Evolutionary conservation across 2,329 filamentous ascomycete species (phyloP).

Genomic region (Cordyceps cicadae): DNA sequence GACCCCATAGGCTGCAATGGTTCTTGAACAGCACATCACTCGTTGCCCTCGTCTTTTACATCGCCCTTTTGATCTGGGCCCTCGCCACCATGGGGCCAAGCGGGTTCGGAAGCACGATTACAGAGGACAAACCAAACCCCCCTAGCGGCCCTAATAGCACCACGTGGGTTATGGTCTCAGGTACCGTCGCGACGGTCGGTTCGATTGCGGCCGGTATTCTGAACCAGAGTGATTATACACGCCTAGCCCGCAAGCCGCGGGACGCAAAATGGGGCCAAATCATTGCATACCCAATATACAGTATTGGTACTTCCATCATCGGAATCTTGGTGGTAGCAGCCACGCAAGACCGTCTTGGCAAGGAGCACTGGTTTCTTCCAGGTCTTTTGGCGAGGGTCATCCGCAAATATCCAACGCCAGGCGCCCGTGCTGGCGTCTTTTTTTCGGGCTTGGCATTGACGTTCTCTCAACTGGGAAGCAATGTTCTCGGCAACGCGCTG

Average conservation of each 20-base stretch:
- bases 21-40: conserved; percentile 34
- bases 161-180: conserved; percentile 30
- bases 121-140: conserved; percentile 16
- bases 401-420: conserved; percentile 22
- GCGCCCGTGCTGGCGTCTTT: conserved; percentile 29
- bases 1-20: conserved; percentile 33
- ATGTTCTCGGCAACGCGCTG: conserved; percentile 29
- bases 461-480: conserved; percentile 30
- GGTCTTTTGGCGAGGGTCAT: conserved; percentile 26
- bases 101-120: conserved; percentile 30
- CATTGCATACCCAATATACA: conserved; percentile 28
- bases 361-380: conserved; percentile 31
- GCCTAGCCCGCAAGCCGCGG: conserved; percentile 23
- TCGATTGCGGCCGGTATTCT: conserved; percentile 31
- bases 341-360: conserved; percentile 28
- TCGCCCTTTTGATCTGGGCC: conserved; percentile 36
- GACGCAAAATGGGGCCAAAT: conserved; percentile 29
- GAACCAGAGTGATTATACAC: conserved; percentile 32
- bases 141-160: conserved; percentile 24
- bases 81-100: conserved; percentile 32
- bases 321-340: conserved; percentile 34
- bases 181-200: conserved; percentile 29
- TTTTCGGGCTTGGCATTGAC: conserved; percentile 29
- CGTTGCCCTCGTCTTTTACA: conserved; percentile 32
- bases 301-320: conserved; percentile 27